Percentiles rank a stretch among this genome's conserved stretches.
Conservation (phyloP, 2,329 filamentous ascomycete species). For the Arachnomyces sp. region DNA sequence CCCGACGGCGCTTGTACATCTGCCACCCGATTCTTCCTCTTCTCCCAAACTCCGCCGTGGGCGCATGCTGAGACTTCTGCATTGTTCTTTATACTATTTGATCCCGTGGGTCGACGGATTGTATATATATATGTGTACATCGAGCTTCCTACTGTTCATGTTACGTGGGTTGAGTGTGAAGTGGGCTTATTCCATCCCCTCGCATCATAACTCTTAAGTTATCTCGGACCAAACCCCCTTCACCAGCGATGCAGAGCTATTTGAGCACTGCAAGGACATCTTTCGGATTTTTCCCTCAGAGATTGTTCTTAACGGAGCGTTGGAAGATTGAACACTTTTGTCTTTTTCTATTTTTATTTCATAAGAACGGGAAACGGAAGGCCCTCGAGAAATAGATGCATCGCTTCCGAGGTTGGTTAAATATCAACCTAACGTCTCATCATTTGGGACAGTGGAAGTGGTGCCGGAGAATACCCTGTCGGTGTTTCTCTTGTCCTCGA, state of each 20-base stretch:
- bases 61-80: too few species aligned
- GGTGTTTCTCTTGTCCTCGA: too few species aligned
- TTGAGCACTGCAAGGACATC: constrained; percentile 62
- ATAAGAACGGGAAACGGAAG: not conserved
- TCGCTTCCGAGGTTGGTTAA: constrained; percentile 22
- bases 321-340: constrained; percentile 52
- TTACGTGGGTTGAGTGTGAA: too few species aligned
- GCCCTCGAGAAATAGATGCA: constrained; percentile 29
- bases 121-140: too few species aligned
- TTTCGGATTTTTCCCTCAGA: constrained; percentile 48
- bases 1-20: too few species aligned
- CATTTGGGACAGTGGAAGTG: constrained; percentile 23
- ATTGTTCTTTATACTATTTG: too few species aligned
- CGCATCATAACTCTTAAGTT: too few species aligned
- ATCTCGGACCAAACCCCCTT: constrained; percentile 1
- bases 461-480: constrained; percentile 31
- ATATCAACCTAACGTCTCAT: constrained; percentile 11
- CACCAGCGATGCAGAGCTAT: constrained; percentile 64
- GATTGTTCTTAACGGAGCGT: constrained; percentile 74
- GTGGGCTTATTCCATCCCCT: too few species aligned
- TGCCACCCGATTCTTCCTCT: too few species aligned
- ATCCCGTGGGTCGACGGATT: too few species aligned
- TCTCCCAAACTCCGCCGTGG: too few species aligned
- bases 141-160: too few species aligned
- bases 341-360: constrained; percentile 18